Conservation (phyloP, 2,329 filamentous ascomycete genomes). For the Trichoderma koningii region DNA sequence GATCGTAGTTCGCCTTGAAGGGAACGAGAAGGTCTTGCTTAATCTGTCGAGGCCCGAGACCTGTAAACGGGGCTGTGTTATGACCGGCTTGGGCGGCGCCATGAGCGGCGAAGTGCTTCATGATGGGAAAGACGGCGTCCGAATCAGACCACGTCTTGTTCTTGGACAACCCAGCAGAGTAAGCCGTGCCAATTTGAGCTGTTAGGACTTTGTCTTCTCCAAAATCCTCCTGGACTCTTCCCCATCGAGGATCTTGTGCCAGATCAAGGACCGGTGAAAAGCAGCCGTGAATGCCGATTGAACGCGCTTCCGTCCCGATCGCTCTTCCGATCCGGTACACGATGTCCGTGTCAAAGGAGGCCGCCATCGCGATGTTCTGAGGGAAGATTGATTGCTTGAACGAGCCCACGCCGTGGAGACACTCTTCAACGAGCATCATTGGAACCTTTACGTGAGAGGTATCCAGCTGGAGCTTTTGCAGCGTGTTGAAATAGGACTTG, state of each 20-base stretch:
- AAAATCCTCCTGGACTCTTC: conserved; percentile 22
- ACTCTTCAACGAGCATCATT: conserved; percentile 26
- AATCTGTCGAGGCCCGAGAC: conserved; percentile 16
- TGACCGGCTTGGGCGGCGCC: conserved; percentile 5
- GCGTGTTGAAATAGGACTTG: conserved; percentile 15
- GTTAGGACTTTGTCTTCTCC: conserved; percentile 26
- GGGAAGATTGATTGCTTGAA: conserved; percentile 26
- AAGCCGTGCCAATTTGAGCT: conserved; percentile 21
- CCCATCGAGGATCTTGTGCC: conserved; percentile 25
- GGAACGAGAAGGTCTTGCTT: conserved; percentile 20
- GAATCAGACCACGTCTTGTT: conserved; percentile 22
- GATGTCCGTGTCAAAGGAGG: conserved; percentile 22
- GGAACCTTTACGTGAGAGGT: conserved; percentile 23
- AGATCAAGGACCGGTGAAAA: conserved; percentile 26
- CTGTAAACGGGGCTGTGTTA: conserved; percentile 25
- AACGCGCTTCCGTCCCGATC: conserved; percentile 23
- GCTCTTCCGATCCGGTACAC: conserved; percentile 23
- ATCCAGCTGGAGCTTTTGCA: conserved; percentile 24
- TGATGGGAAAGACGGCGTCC: conserved; percentile 23
- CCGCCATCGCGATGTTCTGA: conserved; percentile 24
- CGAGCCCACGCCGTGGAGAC: conserved; percentile 15
- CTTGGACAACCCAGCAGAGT: conserved; percentile 25
- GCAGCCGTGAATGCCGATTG: conserved; percentile 24
- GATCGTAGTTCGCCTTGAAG: conserved; percentile 15
- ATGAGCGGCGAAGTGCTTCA: conserved; percentile 25